These are phyloP conservation scores for Xerocomus spinulosus DNA, from an alignment of 768 basidiomycete genomes.

Conservation along the genomic window DNA sequence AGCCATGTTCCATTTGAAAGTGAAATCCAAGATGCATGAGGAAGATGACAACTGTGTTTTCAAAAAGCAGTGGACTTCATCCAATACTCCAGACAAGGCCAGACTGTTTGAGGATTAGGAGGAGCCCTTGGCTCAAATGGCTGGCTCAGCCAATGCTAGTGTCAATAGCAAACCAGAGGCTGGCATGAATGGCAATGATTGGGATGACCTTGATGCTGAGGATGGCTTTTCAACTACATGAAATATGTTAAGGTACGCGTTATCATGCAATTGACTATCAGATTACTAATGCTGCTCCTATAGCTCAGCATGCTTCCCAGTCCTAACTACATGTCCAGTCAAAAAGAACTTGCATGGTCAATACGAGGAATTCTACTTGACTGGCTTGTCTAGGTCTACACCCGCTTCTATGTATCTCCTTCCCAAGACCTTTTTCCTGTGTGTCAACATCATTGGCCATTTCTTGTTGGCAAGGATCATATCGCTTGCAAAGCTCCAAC, in stretches of 20 bases:
- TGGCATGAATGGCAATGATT: slow-evolving; percentile 59
- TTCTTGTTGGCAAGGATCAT: too few relatives aligned
- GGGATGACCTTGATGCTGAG: slow-evolving; percentile 91
- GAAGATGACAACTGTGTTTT: slow-evolving; percentile 55
- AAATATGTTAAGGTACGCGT: slow-evolving; percentile 70
- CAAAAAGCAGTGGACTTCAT: slow-evolving; percentile 77
- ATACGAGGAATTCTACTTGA: slow-evolving; percentile 88
- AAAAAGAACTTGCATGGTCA: slow-evolving; percentile 25
- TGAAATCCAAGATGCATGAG: slow-evolving; percentile 39
- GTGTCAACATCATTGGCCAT: too few relatives aligned
- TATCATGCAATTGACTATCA: not conserved
- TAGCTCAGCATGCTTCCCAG: slow-evolving; percentile 78
- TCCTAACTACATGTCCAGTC: slow-evolving; percentile 16
- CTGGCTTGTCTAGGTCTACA: slow-evolving; percentile 91
- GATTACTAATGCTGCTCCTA: not conserved
- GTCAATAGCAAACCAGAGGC: slow-evolving; percentile 53
- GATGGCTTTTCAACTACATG: slow-evolving; percentile 89
- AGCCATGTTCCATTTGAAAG: slow-evolving; percentile 31
- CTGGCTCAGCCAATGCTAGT: slow-evolving; percentile 39
- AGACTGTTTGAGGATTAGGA: slow-evolving; percentile 43
- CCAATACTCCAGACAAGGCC: slow-evolving; percentile 47
- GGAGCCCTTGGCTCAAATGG: slow-evolving; percentile 28
- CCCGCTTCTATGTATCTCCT: slow-evolving; percentile 78
- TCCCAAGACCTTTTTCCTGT: slow-evolving; percentile 89
- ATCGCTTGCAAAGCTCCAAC: too few relatives aligned